Conservation (phyloP, 768 basidiomycete genomes). For the Pleurotus djamor region DNA sequence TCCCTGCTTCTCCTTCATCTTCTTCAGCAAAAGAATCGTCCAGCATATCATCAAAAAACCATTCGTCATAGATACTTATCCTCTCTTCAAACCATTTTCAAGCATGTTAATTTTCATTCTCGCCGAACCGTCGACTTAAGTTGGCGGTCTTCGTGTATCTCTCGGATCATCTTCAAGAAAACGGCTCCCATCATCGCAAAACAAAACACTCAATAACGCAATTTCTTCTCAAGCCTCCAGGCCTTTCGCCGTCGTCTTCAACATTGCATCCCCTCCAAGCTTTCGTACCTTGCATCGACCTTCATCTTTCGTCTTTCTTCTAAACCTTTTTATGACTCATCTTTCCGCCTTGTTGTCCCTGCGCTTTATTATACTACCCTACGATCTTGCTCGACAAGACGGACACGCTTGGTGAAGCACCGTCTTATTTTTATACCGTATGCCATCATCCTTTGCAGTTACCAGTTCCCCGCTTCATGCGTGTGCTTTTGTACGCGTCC, state of each 20-base stretch:
- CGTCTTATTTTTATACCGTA: too few relatives aligned
- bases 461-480: too few relatives aligned
- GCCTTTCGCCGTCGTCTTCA: neutral
- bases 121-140: neutral
- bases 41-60: too few relatives aligned
- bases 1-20: too few relatives aligned
- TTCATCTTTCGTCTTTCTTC: too few relatives aligned
- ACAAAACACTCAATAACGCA: neutral
- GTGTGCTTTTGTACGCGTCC: neutral
- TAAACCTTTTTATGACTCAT: too few relatives aligned
- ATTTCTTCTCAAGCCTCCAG: neutral
- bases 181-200: neutral
- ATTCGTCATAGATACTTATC: neutral
- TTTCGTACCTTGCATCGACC: neutral
- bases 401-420: too few relatives aligned
- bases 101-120: neutral
- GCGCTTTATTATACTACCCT: too few relatives aligned
- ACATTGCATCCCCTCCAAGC: neutral
- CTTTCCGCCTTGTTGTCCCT: too few relatives aligned
- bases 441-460: too few relatives aligned
- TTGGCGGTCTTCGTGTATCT: neutral
- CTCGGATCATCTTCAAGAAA: constrained; percentile 4
- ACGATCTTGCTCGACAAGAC: too few relatives aligned
- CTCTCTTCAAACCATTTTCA: neutral
- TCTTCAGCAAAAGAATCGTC: neutral